A percentile compares a stretch with the other conserved stretches of the same genome.
These are phyloP conservation scores for Wallacemonas sp. DNA, from an alignment of 208 protist species.

Conservation along the genomic window DNA sequence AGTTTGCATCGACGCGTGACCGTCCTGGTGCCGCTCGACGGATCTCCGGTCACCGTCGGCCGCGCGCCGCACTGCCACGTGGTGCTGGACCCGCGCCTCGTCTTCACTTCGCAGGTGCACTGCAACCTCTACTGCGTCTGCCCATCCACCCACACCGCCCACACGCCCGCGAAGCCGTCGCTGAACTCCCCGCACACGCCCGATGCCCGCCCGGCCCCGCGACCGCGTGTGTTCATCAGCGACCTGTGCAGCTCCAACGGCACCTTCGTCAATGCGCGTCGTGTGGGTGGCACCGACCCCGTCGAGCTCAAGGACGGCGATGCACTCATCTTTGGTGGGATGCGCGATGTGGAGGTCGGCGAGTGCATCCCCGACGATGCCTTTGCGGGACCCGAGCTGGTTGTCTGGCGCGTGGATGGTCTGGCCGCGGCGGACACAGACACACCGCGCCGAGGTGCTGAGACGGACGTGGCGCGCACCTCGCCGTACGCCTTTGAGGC, in stretches of 20 bases:
- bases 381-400: conserved; percentile 63
- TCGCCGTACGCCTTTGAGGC: conserved; percentile 35
- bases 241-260: conserved; percentile 89
- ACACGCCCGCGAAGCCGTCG: neutral
- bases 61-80: conserved; percentile 55
- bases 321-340: conserved; percentile 78
- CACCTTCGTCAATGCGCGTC: conserved; percentile 82
- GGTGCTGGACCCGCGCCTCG: conserved; percentile 64
- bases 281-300: conserved; percentile 45
- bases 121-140: conserved; percentile 56
- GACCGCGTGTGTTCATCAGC: conserved; percentile 47
- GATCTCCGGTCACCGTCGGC: conserved; percentile 62
- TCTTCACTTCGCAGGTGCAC: conserved; percentile 85
- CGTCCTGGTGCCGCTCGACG: conserved; percentile 45
- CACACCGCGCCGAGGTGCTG: neutral
- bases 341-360: conserved; percentile 74
- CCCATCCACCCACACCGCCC: neutral
- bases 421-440: neutral
- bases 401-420: conserved; percentile 69
- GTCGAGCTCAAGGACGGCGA: conserved; percentile 64
- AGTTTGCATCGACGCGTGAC: conserved; percentile 46
- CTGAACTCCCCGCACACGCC: neutral
- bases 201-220: neutral
- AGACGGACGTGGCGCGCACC: conserved; percentile 23
- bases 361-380: conserved; percentile 51